These are phyloP conservation scores for Neonectria faginata DNA, from an alignment of 2,329 filamentous ascomycete genomes.

Conservation along the genomic window DNA sequence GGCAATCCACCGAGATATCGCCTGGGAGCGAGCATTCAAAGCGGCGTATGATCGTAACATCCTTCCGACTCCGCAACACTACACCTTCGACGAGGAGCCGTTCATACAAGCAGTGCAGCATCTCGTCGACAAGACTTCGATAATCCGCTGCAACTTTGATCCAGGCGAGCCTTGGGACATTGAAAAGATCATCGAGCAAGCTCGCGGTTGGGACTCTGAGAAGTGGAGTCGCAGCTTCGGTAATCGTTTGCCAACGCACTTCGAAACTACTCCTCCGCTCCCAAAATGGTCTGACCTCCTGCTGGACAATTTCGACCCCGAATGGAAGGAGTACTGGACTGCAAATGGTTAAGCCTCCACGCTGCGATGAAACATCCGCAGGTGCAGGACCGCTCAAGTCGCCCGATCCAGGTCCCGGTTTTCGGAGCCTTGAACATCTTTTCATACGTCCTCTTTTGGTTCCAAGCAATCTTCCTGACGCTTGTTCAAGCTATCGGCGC, in stretches of 20 bases:
- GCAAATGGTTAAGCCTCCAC: background rate
- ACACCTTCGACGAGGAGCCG: rapidly evolving
- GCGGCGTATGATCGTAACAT: background rate
- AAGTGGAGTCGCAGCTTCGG: background rate
- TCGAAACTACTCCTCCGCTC: background rate
- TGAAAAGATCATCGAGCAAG: background rate
- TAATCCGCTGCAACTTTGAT: conserved; percentile 24
- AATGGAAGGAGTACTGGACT: background rate
- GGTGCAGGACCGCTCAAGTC: background rate
- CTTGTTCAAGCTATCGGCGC: background rate
- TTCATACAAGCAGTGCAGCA: background rate
- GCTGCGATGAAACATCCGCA: background rate
- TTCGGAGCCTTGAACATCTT: background rate
- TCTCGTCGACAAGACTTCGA: background rate
- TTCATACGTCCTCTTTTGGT: background rate
- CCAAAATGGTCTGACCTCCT: background rate
- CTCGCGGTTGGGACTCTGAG: background rate
- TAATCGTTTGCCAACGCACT: background rate
- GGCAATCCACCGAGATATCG: background rate
- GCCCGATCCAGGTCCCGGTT: background rate
- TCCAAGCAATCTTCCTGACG: background rate
- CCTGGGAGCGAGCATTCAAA: background rate
- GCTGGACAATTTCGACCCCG: background rate
- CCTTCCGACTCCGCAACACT: background rate
- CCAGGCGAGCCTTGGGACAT: conserved; percentile 11